Evolutionary conservation across 371 early-diverging fungal species (phyloP).

Genomic region (Mucor saturninus): DNA sequence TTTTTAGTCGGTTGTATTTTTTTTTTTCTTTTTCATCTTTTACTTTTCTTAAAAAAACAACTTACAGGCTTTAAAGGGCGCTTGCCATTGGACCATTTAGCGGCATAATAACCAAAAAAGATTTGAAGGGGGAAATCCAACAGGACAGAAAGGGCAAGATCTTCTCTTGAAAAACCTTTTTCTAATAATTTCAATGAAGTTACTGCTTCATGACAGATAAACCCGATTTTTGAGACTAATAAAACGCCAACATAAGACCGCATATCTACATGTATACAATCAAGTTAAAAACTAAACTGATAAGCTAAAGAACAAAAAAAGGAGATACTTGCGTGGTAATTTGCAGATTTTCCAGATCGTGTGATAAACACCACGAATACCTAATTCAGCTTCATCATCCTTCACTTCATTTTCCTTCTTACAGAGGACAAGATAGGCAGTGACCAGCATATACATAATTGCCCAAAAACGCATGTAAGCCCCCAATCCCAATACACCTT

Average conservation of each 20-base stretch:
- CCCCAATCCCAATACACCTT: slow-evolving; percentile 82
- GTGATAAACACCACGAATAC: slow-evolving; percentile 59
- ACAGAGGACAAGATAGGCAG: slow-evolving; percentile 79
- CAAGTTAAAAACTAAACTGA: not conserved
- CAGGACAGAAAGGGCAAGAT: slow-evolving; percentile 88
- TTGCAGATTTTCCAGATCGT: slow-evolving; percentile 77
- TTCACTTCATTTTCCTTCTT: slow-evolving; percentile 65
- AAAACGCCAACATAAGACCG: slow-evolving; percentile 77
- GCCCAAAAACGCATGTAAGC: slow-evolving; percentile 94
- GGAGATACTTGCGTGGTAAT: slow-evolving; percentile 63
- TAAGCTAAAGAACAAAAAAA: not conserved
- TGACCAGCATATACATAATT: slow-evolving; percentile 82
- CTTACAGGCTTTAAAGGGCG: slow-evolving; percentile 86
- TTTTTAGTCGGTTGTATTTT: no score
- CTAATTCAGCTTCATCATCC: slow-evolving; percentile 58
- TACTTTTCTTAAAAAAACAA: not conserved
- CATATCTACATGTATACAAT: slow-evolving; percentile 67
- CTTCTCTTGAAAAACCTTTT: slow-evolving; percentile 93
- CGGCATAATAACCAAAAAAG: slow-evolving; percentile 96
- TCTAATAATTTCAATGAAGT: slow-evolving; percentile 93
- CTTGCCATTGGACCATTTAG: slow-evolving; percentile 89
- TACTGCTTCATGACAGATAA: slow-evolving; percentile 93
- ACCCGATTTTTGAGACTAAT: slow-evolving; percentile 90
- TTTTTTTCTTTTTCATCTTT: not conserved
- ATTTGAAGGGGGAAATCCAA: slow-evolving; percentile 97